Evolutionary conservation across 176 grass and related monocot species (phyloP), one percentile per base, ranked within the genome.

Genomic region (Triticum turgidum): DNA sequence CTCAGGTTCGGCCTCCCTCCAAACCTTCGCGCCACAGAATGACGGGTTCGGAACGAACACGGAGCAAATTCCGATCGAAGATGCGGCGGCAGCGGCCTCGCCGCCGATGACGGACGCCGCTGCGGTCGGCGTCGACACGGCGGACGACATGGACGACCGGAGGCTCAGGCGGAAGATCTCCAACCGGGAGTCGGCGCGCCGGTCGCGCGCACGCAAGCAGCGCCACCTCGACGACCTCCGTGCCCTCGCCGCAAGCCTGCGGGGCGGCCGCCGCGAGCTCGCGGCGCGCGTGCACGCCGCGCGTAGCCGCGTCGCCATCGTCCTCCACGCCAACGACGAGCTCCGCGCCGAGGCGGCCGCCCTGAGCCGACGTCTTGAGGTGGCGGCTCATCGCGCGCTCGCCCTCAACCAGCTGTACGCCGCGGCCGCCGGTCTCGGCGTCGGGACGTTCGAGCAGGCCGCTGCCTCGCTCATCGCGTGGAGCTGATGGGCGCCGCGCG

Each of bases 121-220:
- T 13, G 63, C 65, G 47, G 80, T 54, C 38, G 62, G 21, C 59
- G 20, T 11, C 6, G 54, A 58, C 18, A 18, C 39, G 10, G 18
- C 9, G 9, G 69, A n/a, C 13, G 81, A 64, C 44, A 27, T 13
- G 17, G 86, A 83, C 25, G 82, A 83, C 68, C 81, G 84, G 67
- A 86, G 86, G 25, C 89, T 92, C 27, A 88, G 70, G 68, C 93
- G 96, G 29, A 89, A 86, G 90, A 86, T 95, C 33, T 98, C 93
- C 25, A 98, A 98, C 91, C 93, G 96, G 59, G 87, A 91, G 89
- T 98, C 96, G 0, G 93, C 96, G 24, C 91, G 91, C 58, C 87
- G 93, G 2, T 98, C 89, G 6, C 90, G 96, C 62, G 87, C 83
- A 47, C 86, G 91, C 61, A 98, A 98, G 93, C 88, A 91, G 84